Evolutionary conservation across 2,329 filamentous ascomycete species (phyloP).

Genomic region (Clonostachys rhizophaga): DNA sequence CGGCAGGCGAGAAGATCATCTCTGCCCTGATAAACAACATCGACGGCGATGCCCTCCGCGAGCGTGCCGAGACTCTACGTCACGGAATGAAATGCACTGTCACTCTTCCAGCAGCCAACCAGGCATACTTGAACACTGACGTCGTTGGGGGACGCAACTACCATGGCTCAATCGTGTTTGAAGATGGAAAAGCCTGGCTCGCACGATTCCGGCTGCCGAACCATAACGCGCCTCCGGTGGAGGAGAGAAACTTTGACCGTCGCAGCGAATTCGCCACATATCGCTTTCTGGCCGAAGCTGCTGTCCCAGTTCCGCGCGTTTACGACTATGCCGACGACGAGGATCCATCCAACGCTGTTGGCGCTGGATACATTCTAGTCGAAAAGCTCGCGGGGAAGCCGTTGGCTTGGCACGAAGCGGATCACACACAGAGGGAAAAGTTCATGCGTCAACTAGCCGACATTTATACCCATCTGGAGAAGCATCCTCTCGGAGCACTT

Average conservation of each 20-base stretch:
- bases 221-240: constrained; percentile 27
- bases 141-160: constrained; percentile 41
- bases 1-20: too few species aligned
- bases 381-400: constrained; percentile 31
- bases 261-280: constrained; percentile 34
- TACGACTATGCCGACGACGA: constrained; percentile 26
- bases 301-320: constrained; percentile 27
- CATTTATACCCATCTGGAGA: constrained; percentile 29
- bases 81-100: constrained; percentile 25
- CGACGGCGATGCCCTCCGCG: too few species aligned
- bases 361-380: constrained; percentile 34
- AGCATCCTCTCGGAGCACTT: constrained; percentile 20
- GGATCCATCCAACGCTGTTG: constrained; percentile 20
- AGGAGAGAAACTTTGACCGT: constrained; percentile 25
- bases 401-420: constrained; percentile 22
- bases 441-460: constrained; percentile 30
- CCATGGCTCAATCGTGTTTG: constrained; percentile 33
- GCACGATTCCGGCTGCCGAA: constrained; percentile 33
- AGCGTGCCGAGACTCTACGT: constrained; percentile 12
- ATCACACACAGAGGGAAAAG: constrained; percentile 20
- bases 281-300: constrained; percentile 28
- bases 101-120: constrained; percentile 26
- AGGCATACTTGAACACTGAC: constrained; percentile 17
- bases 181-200: constrained; percentile 35
- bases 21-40: too few species aligned